Evolutionary conservation across 1,284 basidiomycete genomes (phyloP).

Genomic region (Naganishia cerealis): DNA sequence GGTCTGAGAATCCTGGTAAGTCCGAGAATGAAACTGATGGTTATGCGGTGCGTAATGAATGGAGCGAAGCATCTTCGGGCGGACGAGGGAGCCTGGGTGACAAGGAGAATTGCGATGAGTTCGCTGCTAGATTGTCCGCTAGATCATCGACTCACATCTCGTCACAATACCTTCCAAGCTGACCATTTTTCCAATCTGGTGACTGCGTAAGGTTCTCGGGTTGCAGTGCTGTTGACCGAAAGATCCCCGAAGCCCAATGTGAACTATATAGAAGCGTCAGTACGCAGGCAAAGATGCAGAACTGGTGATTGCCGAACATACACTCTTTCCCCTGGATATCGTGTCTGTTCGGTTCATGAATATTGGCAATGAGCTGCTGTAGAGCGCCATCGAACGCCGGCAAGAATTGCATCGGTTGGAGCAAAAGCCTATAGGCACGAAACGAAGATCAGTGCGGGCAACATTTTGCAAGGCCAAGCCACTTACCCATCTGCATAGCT

Average conservation of each 20-base stretch:
- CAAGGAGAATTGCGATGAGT: background rate
- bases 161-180: conserved; percentile 98
- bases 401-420: conserved; percentile 83
- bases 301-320: conserved; percentile 36
- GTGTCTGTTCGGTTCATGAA: conserved; percentile 79
- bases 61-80: conserved; percentile 96
- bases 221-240: conserved; percentile 99
- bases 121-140: too few relatives aligned
- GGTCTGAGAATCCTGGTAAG: conserved; percentile 90
- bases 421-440: conserved; percentile 65
- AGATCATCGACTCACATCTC: conserved; percentile 62
- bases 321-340: conserved; percentile 73
- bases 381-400: conserved; percentile 90
- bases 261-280: conserved; percentile 52
- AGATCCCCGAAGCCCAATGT: conserved; percentile 93
- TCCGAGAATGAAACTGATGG: conserved; percentile 76
- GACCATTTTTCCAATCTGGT: conserved; percentile 92
- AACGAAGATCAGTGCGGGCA: background rate
- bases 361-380: conserved; percentile 68
- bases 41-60: conserved; percentile 92
- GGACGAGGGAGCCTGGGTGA: conserved; percentile 74
- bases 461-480: background rate
- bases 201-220: conserved; percentile 83
- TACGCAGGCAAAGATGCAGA: conserved; percentile 16
- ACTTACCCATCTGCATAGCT: conserved; percentile 61